These are phyloP conservation scores for Rhizophagus clarus DNA, from an alignment of 192 early-diverging fungal genomes.

Conservation along the genomic window DNA sequence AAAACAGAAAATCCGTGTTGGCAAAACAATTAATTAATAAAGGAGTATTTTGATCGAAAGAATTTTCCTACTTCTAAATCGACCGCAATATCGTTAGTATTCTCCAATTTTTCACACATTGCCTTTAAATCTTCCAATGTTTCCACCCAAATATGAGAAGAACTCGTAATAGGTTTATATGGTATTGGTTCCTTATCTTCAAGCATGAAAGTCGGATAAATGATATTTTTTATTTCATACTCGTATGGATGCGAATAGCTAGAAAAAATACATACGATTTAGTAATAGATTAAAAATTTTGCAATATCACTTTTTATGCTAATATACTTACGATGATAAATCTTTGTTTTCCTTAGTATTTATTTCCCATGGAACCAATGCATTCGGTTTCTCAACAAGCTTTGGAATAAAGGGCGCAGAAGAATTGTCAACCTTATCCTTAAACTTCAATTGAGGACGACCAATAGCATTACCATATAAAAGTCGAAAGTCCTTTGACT, in stretches of 20 bases:
- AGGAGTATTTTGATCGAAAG: not conserved
- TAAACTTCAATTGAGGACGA: constrained; percentile 87
- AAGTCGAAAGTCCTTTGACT: constrained; percentile 38
- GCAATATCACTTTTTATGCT: not conserved
- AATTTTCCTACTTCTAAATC: constrained; percentile 69
- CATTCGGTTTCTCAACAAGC: constrained; percentile 82
- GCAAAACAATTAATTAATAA: not conserved
- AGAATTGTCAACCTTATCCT: constrained; percentile 88
- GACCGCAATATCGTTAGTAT: constrained; percentile 78
- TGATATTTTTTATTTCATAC: constrained; percentile 81
- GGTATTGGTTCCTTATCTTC: constrained; percentile 49
- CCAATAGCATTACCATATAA: constrained; percentile 73
- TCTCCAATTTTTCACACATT: constrained; percentile 67
- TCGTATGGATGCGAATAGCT: constrained; percentile 84
- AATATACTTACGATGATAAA: not conserved
- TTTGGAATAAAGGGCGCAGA: constrained; percentile 77
- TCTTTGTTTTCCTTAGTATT: not conserved
- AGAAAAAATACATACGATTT: not conserved
- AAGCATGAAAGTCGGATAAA: constrained; percentile 77
- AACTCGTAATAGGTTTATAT: constrained; percentile 64
- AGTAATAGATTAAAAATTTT: not conserved
- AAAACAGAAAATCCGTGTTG: not conserved
- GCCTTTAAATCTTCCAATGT: constrained; percentile 63
- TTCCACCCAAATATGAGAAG: constrained; percentile 83
- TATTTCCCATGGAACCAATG: constrained; percentile 70